Evolutionary conservation across 768 basidiomycete species (phyloP).

Genomic region (Roridomyces roridus): DNA sequence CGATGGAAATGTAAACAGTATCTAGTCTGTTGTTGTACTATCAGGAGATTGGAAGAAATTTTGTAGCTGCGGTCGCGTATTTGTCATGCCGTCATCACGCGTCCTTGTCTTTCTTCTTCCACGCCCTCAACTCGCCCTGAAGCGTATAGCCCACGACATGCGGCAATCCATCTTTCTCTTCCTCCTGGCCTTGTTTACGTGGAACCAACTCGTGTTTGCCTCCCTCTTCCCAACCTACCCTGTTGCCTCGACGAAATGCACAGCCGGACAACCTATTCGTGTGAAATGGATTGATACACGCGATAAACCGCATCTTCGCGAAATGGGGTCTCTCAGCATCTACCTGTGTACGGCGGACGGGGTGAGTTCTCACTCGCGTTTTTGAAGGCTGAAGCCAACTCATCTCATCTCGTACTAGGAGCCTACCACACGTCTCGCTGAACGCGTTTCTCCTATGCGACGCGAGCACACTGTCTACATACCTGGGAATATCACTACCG

Average conservation of each 20-base stretch:
- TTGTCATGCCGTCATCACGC: background rate
- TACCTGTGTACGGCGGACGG: constrained; percentile 51
- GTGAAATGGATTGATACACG: constrained; percentile 61
- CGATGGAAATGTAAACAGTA: background rate
- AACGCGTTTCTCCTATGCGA: constrained; percentile 43
- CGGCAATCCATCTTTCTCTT: constrained; percentile 3
- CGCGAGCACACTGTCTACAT: constrained; percentile 38
- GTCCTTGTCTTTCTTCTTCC: background rate
- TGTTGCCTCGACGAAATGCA: constrained; percentile 48
- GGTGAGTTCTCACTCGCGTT: constrained; percentile 37
- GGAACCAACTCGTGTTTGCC: constrained; percentile 25
- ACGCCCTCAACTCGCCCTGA: constrained; percentile 1
- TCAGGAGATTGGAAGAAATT: constrained; percentile 5
- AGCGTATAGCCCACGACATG: too few species aligned
- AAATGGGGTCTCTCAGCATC: constrained; percentile 51
- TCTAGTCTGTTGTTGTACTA: background rate
- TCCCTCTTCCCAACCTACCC: constrained; percentile 61
- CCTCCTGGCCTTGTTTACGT: constrained; percentile 2
- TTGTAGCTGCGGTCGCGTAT: background rate
- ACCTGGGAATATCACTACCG: constrained; percentile 33
- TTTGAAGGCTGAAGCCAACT: too few species aligned
- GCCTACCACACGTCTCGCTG: constrained; percentile 49
- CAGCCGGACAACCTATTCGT: constrained; percentile 46
- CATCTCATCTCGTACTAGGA: constrained; percentile 35
- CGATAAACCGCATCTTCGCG: constrained; percentile 42